These are phyloP conservation scores for Viola pubescens DNA, from an alignment of 441 rosid species.

Conservation along the genomic window DNA sequence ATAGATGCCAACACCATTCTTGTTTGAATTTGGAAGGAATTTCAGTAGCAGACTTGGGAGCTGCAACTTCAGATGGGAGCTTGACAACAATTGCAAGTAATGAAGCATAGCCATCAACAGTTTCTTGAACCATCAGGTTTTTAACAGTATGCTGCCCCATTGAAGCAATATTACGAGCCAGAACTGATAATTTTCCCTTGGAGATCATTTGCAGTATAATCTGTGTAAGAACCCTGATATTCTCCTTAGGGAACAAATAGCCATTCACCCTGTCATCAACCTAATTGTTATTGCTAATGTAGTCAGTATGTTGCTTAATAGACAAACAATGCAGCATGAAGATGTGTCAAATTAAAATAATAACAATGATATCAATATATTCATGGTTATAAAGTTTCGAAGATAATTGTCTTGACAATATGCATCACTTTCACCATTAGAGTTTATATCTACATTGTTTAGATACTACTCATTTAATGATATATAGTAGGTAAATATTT, in stretches of 20 bases:
- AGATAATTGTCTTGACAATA: too few relatives aligned
- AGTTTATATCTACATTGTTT: too few relatives aligned
- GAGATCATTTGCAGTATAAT: conserved; percentile 48
- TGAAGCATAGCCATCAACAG: conserved; percentile 64
- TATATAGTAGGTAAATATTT: too few relatives aligned
- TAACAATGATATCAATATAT: too few relatives aligned
- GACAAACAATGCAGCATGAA: too few relatives aligned
- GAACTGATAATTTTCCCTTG: conserved; percentile 52
- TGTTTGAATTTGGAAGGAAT: conserved; percentile 42
- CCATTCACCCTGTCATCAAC: conserved; percentile 86
- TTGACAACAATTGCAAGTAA: conserved; percentile 60
- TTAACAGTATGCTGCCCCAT: conserved; percentile 53
- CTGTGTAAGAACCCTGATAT: conserved; percentile 44
- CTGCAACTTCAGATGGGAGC: conserved; percentile 79
- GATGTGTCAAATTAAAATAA: too few relatives aligned
- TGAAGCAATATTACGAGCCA: conserved; percentile 50
- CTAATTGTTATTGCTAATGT: conserved; percentile 47
- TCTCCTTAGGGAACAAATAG: conserved; percentile 76
- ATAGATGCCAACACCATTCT: conserved; percentile 78
- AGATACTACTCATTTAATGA: too few relatives aligned
- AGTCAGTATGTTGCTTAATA: conserved; percentile 45
- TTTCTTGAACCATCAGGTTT: conserved; percentile 69
- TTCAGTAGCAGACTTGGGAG: conserved; percentile 47
- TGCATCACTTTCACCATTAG: too few relatives aligned
- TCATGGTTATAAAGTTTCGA: too few relatives aligned